A percentile compares a stretch with the other conserved stretches of the same genome.
phyloP scores from a whole-genome alignment of 495 filamentous ascomycete genomes.

The Hapsidospora chrysogenum region DNA sequence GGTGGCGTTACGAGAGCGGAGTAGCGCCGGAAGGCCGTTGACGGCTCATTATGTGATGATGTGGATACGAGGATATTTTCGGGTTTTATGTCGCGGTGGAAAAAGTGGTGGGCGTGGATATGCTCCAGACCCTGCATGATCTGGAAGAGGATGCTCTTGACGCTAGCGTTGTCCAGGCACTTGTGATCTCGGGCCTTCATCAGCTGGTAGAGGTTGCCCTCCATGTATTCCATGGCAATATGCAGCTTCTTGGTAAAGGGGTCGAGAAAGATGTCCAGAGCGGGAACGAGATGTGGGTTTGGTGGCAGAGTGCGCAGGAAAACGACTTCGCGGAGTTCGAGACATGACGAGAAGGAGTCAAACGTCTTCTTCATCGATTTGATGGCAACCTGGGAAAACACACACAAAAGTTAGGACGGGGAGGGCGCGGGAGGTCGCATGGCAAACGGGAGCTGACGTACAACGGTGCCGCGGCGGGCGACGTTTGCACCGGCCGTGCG shows the following conservation, averaged over 20 bases:
- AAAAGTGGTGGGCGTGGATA: conserved; percentile 93
- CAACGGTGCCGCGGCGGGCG: conserved; percentile 81
- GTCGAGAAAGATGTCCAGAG: conserved; percentile 96
- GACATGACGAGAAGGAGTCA: conserved; percentile 72
- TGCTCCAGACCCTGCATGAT: conserved; percentile 93
- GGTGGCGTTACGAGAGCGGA: conserved; percentile 88
- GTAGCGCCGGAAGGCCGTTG: conserved; percentile 71
- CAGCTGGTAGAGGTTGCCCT: conserved; percentile 94
- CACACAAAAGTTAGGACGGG: neutral
- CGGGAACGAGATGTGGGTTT: conserved; percentile 86
- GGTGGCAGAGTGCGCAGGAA: conserved; percentile 78
- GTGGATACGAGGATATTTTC: conserved; percentile 98
- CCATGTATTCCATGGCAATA: conserved; percentile 99
- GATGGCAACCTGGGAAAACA: conserved; percentile 65
- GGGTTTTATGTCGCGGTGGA: conserved; percentile 98
- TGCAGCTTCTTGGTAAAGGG: conserved; percentile 90
- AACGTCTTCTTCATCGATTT: conserved; percentile 99
- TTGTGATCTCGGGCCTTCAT: conserved; percentile 99
- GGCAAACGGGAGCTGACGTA: conserved; percentile 42
- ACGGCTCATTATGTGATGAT: conserved; percentile 63
- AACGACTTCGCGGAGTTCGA: conserved; percentile 91
- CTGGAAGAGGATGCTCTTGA: conserved; percentile 96
- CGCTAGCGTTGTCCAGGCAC: conserved; percentile 69
- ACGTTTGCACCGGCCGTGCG: conserved; percentile 77
- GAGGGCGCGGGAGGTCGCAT: no score